Evolutionary conservation across 306 rosid species (phyloP).

Genomic region (Pyrus bretschneideri): DNA sequence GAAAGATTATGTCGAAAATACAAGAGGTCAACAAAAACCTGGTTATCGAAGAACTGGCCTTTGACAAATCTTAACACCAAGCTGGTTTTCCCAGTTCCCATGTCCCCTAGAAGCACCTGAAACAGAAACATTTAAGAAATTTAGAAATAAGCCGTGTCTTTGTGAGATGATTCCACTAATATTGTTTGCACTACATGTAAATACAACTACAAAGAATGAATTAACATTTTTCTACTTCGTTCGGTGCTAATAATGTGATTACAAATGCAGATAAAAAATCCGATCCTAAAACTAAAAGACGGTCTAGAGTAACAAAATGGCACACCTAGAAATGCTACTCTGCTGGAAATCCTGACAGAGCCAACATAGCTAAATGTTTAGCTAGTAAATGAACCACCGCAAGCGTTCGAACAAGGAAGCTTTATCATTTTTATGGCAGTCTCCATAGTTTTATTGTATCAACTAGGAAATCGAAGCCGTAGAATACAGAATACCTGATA

Average conservation of each 20-base stretch:
- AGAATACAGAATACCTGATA: neutral
- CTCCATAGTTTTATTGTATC: neutral
- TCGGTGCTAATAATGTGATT: neutral
- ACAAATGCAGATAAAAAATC: neutral
- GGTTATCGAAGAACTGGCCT: conserved; percentile 64
- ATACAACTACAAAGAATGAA: too few species aligned
- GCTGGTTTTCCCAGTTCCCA: conserved; percentile 58
- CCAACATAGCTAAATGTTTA: neutral
- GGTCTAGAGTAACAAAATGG: neutral
- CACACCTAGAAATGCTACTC: neutral
- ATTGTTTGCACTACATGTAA: neutral
- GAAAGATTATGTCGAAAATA: neutral
- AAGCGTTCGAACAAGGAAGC: neutral
- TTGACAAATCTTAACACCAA: conserved; percentile 77
- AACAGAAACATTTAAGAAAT: neutral
- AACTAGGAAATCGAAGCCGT: neutral
- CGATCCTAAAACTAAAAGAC: neutral
- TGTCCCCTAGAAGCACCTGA: conserved; percentile 51
- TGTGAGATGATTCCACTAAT: neutral
- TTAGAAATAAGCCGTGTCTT: neutral
- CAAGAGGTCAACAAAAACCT: conserved; percentile 34
- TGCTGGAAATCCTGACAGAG: neutral
- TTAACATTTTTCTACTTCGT: neutral
- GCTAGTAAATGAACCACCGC: neutral
- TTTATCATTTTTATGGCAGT: neutral